Base-by-base conservation (phyloP, 2,329 filamentous ascomycete genomes). In the Aspergillus pseudotamarii region DNA sequence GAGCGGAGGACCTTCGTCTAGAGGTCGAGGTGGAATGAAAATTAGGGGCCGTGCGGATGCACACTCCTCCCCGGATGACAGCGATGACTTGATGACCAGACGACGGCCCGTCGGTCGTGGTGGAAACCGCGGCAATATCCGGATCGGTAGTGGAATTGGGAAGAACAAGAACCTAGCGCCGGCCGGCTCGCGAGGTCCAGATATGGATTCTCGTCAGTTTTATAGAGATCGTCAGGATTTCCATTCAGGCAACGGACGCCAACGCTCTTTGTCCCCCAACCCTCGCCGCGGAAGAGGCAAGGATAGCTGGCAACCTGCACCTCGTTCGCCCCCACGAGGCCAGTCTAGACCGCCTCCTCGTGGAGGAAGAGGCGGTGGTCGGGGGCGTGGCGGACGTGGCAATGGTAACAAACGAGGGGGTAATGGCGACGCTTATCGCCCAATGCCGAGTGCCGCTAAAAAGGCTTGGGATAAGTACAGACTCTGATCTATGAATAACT, bases 1-100 rank as follows among this genome's bases (percentile, higher is more conserved):
- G 30, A 38, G 59, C 32, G 65, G 68, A 34, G 65, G 67, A 9
- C 60, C 57, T 28, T 62, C 66, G 38, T 60, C 69, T 51, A 62
- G 71, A 62, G 68, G 71, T 53, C 64, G 64, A 58, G 59, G 67
- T 64, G 68, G 74, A 6, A 64, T 79, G 65, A 75, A 72, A 41
- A 78, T 79, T 53, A 74, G 71, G 61, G 78, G 78, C 55, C 75
- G 76, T 19, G 76, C 76, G 23, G 74, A 73, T 54, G 66, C 64
- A 19, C 66, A 64, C 21, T 70, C 72, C 8, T 67, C 71, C 38
- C 72, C 75, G 32, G 67, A 75, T 48, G 75, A 77, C 12, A 75
- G 73, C 50, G 76, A 80, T 30, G 78, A 75, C 51, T 72, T 72
- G 70, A 67, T 76, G 64, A 65, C 71, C 32, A 69, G 71, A 62